Conservation (phyloP, 2,329 filamentous ascomycete genomes). For the Ophiostoma tasmaniense region DNA sequence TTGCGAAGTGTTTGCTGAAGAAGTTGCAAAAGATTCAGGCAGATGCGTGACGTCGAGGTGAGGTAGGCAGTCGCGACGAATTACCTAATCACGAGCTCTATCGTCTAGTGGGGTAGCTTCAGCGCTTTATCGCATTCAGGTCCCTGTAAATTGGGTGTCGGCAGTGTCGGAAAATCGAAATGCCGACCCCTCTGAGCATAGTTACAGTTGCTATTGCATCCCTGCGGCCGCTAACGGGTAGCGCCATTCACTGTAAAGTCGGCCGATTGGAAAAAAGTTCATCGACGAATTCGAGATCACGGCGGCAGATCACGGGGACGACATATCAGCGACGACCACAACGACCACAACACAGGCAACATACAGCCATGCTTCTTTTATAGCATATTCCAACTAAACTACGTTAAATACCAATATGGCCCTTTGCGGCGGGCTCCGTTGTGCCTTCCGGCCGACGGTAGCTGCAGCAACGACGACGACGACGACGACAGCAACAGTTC, state of each 20-base stretch:
- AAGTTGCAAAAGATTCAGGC: neutral
- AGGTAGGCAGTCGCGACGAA: neutral
- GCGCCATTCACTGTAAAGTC: neutral
- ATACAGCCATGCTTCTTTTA: neutral
- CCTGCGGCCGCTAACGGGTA: neutral
- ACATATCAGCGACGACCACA: neutral
- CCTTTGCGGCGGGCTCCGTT: constrained; percentile 13
- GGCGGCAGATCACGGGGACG: neutral
- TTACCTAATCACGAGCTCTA: neutral
- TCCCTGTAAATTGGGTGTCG: neutral
- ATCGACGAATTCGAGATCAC: neutral
- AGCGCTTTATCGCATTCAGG: neutral
- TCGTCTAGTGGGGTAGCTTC: constrained; percentile 12
- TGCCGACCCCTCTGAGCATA: constrained; percentile 6
- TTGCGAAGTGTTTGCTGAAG: neutral
- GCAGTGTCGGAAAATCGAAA: constrained; percentile 13
- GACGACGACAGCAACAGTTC: neutral
- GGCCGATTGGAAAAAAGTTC: neutral
- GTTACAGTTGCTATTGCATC: neutral
- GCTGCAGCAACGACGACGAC: neutral
- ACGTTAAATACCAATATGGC: neutral
- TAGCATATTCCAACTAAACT: neutral
- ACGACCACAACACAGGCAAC: neutral
- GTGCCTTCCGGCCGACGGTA: constrained; percentile 3
- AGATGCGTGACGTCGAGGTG: neutral